Evolutionary conservation across 78 protist species (phyloP).

Genomic region (Pigoraptor vietnamica): DNA sequence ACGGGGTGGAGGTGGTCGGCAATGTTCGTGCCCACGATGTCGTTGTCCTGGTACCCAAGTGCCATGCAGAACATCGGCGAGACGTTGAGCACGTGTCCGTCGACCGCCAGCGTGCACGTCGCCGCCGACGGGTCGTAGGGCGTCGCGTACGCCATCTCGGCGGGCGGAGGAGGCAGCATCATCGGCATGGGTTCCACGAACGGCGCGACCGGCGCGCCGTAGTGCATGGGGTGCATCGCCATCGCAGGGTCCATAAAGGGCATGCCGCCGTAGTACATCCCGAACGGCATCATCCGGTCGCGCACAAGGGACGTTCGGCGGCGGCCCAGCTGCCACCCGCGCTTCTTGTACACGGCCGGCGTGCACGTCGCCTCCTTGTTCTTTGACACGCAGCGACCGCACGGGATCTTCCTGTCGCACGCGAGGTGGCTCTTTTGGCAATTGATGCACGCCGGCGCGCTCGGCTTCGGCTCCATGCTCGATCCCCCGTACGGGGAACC

Average conservation of each 20-base stretch:
- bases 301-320: not conserved
- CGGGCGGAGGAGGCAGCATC: not conserved
- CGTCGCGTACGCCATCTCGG: too few species aligned
- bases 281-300: not conserved
- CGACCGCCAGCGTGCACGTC: not conserved
- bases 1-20: not conserved
- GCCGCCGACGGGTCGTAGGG: too few species aligned
- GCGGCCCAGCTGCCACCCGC: not conserved
- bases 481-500: not conserved
- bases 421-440: not conserved
- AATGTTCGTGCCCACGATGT: not conserved
- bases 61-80: not conserved
- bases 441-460: conserved; percentile 2
- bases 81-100: not conserved
- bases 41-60: not conserved
- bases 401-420: not conserved
- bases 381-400: not conserved
- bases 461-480: not conserved
- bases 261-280: not conserved
- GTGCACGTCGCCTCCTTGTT: not conserved
- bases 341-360: not conserved
- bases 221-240: not conserved
- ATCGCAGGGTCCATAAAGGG: not conserved
- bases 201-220: not conserved
- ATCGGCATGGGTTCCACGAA: not conserved